Base-by-base conservation (phyloP, 345 rosid species). In the Iberis pinnata region DNA sequence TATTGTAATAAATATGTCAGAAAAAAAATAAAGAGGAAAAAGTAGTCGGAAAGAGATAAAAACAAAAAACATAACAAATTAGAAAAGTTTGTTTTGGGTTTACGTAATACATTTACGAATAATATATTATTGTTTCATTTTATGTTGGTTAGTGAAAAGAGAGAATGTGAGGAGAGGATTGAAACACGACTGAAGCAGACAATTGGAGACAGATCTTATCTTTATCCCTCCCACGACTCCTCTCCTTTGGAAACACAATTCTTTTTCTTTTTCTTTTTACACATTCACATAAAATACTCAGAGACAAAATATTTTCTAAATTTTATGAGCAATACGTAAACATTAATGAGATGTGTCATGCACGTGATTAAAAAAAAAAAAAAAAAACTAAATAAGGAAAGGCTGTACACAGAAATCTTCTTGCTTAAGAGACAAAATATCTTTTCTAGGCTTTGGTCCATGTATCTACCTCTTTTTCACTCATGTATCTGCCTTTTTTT, bases 381-480 rank as follows among this genome's bases (percentile, higher is more conserved):
- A 47, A 49, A 18, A 49, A 67, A 67, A 45, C 60, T 53, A 67
- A 47, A 59, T 67, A 52, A 29, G 65, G 71, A 60, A 67, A 32
- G 37, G n/a, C 67, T 60, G 65, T 60, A 53, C 52, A 67, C 12
- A 46, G 61, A 67, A 60, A 60, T 67, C 72, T 67, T 60, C 61
- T 67, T 60, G 52, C 45, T 60, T 53, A 67, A 67, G 71, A 67
- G 72, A 67, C 61, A 60, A 60, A 53, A 54, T 29, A 60, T 67
- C 33, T 67, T 52, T 60, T 67, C 38, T 47, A 47, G 61, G 32
- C 56, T 67, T 48, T 67, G 67, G 40, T 53, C 66, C 66, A 60
- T 67, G 56, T 47, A 67, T 59, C 54, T 66, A 43, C 31, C 12
- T 24, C 1, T 25, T 8, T 39, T 12, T 9, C 7, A 14, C 22